Conservation (phyloP, 176 grass and related monocot genomes). For the Eragrostis nindensis region DNA sequence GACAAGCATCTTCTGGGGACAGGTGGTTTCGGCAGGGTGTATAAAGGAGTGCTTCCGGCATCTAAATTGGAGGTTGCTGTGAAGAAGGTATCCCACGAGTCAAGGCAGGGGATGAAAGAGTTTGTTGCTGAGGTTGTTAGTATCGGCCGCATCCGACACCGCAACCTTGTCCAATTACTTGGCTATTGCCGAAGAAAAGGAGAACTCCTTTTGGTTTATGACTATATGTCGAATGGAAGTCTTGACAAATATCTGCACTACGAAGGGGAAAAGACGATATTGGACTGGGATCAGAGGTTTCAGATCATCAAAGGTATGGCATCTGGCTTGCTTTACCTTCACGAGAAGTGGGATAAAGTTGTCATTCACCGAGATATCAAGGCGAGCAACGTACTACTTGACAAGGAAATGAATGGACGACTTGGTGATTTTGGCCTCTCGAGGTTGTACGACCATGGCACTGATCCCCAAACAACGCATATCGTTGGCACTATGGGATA, state of each 20-base stretch:
- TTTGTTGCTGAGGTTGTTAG: background rate
- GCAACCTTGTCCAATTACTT: slow-evolving; percentile 28
- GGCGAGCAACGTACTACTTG: slow-evolving; percentile 49
- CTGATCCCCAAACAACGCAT: slow-evolving; percentile 26
- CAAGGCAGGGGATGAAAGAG: background rate
- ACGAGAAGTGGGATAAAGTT: slow-evolving; percentile 51
- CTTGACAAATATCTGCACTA: background rate
- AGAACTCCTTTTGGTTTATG: slow-evolving; percentile 29
- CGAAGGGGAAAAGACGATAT: background rate
- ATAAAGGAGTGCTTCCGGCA: slow-evolving; percentile 19
- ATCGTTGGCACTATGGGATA: slow-evolving; percentile 55
- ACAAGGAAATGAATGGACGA: slow-evolving; percentile 26
- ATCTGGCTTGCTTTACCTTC: slow-evolving; percentile 36
- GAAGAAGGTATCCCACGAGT: slow-evolving; percentile 13
- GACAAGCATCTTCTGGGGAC: slow-evolving; percentile 14
- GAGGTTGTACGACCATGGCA: slow-evolving; percentile 44
- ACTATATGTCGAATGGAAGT: slow-evolving; percentile 23
- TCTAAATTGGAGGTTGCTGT: slow-evolving; percentile 35
- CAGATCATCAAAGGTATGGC: slow-evolving; percentile 42
- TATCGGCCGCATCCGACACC: slow-evolving; percentile 34
- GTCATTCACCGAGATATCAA: slow-evolving; percentile 53
- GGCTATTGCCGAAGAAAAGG: slow-evolving; percentile 42
- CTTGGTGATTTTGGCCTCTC: slow-evolving; percentile 57
- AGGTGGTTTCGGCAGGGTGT: slow-evolving; percentile 41
- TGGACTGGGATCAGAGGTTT: slow-evolving; percentile 30